Base-by-base conservation (phyloP, 805 yeast genomes). In the Lachancea mirantina region DNA sequence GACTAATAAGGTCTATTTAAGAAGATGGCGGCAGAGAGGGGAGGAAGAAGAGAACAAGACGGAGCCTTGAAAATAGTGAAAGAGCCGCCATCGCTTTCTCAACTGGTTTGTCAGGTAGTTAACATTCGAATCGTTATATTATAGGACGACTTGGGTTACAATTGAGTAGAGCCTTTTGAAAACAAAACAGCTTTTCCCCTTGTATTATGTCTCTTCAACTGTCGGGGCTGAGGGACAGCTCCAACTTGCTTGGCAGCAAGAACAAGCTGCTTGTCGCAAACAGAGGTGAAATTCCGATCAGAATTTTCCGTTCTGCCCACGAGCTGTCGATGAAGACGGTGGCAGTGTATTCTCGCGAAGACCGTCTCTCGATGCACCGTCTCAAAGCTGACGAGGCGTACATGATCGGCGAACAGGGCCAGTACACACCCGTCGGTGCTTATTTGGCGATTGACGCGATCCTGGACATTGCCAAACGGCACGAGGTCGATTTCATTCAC, bases 321-420 rank as follows among this genome's bases (percentile, higher is more conserved):
- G 98, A 89, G 63, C 70, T 89, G 53, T 82, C 95, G 14, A 84
- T 92, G 95, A 87, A 84, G 54, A 88, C 98, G 0, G 96, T 92
- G 25, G 98, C 97, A 28, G 81, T 89, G 55, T 89, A 87, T 62
- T 87, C 96, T 21, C 94, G 89, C 58, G 96, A 92, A 64, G 98
- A 89, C 61, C 70, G 95, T 42, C 69, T 89, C 50, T 81, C 95
- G 8, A 84, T 87, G 88, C 97, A 92, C 65, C 72, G 96, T 52
- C 68, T 89, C 56, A 92, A 85, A 64, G 92, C 95, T 9, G 95
- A 85, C 57, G 95, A 85, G 64, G 83, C 94, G 21, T 89, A 88
- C 52, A 92, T 78, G 39, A 83, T 89, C 53, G 98, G 97, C 36
- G 74, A 73, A 44, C 75, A 77, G 51, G 95, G 95, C 47, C 81